Base-by-base conservation (phyloP, 2,329 filamentous ascomycete species). In the Alternaria consortialis region DNA sequence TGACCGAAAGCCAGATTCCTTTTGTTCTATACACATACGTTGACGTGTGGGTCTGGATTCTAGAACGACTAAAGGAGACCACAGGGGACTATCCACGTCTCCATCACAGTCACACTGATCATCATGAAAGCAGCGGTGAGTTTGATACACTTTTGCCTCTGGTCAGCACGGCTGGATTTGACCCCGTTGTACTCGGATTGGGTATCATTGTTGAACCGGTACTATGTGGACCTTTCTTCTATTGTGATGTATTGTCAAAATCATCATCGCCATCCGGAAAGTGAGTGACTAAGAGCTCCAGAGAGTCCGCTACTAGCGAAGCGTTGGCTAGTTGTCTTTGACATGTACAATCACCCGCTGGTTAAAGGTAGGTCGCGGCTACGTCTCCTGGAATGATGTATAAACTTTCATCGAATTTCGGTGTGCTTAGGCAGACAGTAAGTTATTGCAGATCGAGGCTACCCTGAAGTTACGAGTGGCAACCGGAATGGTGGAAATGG, bases 11-110 rank as follows among this genome's bases (percentile, higher is more conserved):
- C 6, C 20, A 25, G 5, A 42, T 42, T 42, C 31, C 23, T 50
- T 50, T 50, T 34, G 46, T 50, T 34, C 31, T 13, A 50, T n/a
- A 13, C 46, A 50, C 31, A 50, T 23, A 27, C 46, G 46, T 37
- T 50, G 20, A n/a, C 17, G 15, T 27, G 32, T 4, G 44, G 31
- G 17, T 36, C 31, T 50, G 13, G 13, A 20, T 25, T 50, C 46
- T 36, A 36, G 46, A 36, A 36, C 23, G 29, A 8, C 23, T 5
- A n/a, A 11, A 48, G 46, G 46, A 17, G 36, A 20, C 17, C 31
- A 36, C 36, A 29, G 31, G 46, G 23, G 17, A n/a, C 31, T 23
- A 25, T 36, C 31, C 17, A 34, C 31, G 31, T 48, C 6, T 48
- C 31, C 9, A 48, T 34, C 46, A 39, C 37, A 39, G 20, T 17